Percentiles rank a stretch among this genome's conserved stretches.
These are phyloP conservation scores for Hsuehochloa calcarea DNA, from an alignment of 176 grass and related monocot genomes.

Conservation along the genomic window DNA sequence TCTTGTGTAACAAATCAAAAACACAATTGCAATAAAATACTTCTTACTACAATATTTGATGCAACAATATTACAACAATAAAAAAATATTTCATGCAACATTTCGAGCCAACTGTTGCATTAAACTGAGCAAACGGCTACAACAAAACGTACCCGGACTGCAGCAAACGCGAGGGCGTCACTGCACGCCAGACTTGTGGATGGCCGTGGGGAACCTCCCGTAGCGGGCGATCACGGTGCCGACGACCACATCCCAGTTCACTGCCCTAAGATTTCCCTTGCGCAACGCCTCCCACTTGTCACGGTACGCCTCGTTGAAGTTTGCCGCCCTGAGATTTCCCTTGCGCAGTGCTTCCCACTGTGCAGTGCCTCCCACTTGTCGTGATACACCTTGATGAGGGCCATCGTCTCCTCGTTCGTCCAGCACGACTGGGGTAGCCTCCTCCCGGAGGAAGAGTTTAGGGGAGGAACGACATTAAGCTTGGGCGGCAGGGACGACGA, in stretches of 20 bases:
- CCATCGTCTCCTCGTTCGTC: conserved; percentile 87
- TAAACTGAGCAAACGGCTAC: too few relatives aligned
- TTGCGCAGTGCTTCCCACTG: conserved; percentile 67
- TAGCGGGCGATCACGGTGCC: conserved; percentile 59
- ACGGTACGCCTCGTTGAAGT: conserved; percentile 53
- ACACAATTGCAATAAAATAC: too few relatives aligned
- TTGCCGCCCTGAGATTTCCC: conserved; percentile 79
- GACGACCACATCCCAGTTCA: conserved; percentile 86
- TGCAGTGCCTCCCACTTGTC: conserved; percentile 71
- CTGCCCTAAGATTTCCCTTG: conserved; percentile 77
- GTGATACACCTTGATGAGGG: conserved; percentile 79
- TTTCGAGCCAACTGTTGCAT: too few relatives aligned
- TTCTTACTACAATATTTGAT: too few relatives aligned
- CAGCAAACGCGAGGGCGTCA: conserved; percentile 39
- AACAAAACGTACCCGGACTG: too few relatives aligned
- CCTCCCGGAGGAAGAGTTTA: conserved; percentile 39
- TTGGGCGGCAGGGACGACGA: conserved; percentile 31
- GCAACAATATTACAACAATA: too few relatives aligned
- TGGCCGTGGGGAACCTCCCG: conserved; percentile 47
- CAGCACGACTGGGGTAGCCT: conserved; percentile 83
- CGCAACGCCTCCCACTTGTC: conserved; percentile 73
- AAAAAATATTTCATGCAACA: too few relatives aligned
- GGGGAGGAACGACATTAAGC: conserved; percentile 37
- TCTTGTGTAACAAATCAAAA: too few relatives aligned
- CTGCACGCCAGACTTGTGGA: conserved; percentile 73